Conservation (phyloP, 495 filamentous ascomycete genomes). For the Penicillium simplicissimum region DNA sequence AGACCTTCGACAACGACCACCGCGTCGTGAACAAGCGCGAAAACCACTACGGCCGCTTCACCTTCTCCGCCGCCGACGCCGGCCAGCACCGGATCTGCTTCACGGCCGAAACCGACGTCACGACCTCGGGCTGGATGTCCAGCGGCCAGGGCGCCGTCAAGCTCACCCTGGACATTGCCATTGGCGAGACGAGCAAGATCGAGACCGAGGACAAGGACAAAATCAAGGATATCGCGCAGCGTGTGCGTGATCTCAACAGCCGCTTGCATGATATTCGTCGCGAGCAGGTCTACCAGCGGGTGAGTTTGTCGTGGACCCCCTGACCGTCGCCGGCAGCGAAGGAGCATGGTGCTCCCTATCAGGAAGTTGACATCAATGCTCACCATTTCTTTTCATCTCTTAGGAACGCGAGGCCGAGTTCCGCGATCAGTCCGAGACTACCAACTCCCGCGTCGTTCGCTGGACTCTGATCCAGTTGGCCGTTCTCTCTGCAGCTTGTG, state of each 20-base stretch:
- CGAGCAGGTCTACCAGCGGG: constrained; percentile 95
- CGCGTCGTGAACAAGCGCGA: constrained; percentile 87
- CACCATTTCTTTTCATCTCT: neutral
- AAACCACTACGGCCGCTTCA: constrained; percentile 77
- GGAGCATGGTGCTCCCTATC: neutral
- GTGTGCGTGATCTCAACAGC: constrained; percentile 86
- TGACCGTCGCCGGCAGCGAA: too few relatives aligned
- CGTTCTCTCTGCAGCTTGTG: constrained; percentile 87
- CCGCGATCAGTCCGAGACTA: constrained; percentile 92
- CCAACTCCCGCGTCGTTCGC: constrained; percentile 88
- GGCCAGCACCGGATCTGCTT: constrained; percentile 96
- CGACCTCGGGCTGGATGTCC: constrained; percentile 67
- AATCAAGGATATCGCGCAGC: constrained; percentile 85
- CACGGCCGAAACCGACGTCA: constrained; percentile 67
- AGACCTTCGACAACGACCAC: constrained; percentile 98
- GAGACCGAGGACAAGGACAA: constrained; percentile 93
- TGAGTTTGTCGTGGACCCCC: constrained; percentile 44
- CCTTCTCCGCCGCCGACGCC: constrained; percentile 90
- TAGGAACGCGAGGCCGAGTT: constrained; percentile 98
- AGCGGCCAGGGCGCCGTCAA: constrained; percentile 72
- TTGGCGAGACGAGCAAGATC: constrained; percentile 93
- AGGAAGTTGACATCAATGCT: neutral
- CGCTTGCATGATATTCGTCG: constrained; percentile 85
- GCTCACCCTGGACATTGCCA: constrained; percentile 85
- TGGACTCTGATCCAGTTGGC: constrained; percentile 91